A percentile compares a stretch with the other conserved stretches of the same genome.
phyloP scores from a whole-genome alignment of 1,284 basidiomycete genomes.

The Ceratobasidium sp. region DNA sequence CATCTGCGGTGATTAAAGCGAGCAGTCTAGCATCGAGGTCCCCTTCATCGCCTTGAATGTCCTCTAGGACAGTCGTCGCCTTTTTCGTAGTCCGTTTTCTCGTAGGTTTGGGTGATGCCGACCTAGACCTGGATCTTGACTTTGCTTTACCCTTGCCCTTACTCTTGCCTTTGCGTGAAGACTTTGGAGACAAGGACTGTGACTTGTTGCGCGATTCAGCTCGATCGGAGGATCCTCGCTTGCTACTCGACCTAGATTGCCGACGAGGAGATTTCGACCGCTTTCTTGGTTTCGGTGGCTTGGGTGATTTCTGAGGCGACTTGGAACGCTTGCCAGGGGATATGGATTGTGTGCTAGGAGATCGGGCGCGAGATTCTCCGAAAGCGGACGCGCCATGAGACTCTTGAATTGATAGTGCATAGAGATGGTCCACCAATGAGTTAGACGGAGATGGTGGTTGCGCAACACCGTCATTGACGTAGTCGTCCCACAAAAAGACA shows the following conservation, averaged over 20 bases:
- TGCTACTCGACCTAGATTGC: background rate
- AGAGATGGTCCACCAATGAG: background rate
- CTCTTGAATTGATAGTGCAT: constrained; percentile 15
- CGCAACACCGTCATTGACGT: background rate
- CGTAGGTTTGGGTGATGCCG: constrained; percentile 3
- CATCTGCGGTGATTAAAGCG: constrained; percentile 60
- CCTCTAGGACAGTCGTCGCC: background rate
- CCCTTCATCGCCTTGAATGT: constrained; percentile 51
- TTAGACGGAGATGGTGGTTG: constrained; percentile 11
- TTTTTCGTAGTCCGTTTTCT: constrained; percentile 13
- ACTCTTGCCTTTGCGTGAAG: constrained; percentile 1
- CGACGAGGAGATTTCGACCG: background rate
- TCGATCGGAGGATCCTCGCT: background rate
- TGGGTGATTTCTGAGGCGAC: background rate
- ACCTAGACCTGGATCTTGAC: background rate
- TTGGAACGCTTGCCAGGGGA: background rate
- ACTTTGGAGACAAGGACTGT: background rate
- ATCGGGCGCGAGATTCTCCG: background rate
- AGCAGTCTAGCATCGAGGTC: constrained; percentile 58
- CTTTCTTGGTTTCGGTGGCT: background rate
- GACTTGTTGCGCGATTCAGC: background rate
- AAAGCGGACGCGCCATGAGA: background rate
- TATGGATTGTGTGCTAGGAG: background rate
- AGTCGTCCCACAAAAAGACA: constrained; percentile 26
- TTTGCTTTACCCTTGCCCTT: constrained; percentile 27